Conservation (phyloP, 2,329 filamentous ascomycete species). For the Teratosphaeria destructans region DNA sequence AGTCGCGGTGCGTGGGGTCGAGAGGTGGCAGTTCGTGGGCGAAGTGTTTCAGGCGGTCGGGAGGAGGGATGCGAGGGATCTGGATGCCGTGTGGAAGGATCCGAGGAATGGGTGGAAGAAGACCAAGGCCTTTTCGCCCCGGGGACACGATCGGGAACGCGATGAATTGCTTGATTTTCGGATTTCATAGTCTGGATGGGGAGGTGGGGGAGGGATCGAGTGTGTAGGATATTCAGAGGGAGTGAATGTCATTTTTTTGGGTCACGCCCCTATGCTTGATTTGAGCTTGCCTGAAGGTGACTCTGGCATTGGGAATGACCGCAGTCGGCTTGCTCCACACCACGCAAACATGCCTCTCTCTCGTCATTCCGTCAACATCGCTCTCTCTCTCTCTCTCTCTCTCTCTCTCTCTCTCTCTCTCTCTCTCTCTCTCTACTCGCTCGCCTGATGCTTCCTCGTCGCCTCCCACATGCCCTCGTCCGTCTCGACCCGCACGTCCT, state of each 20-base stretch:
- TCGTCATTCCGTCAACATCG: neutral
- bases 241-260: no score
- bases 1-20: neutral
- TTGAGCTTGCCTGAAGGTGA: no score
- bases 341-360: no score
- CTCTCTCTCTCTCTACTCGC: neutral
- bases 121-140: neutral
- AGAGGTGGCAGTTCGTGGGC: neutral
- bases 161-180: neutral
- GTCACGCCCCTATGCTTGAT: no score
- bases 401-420: no score
- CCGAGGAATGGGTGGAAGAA: neutral
- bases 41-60: neutral
- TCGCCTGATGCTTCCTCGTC: slow-evolving; percentile 25
- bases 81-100: neutral
- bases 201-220: neutral
- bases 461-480: slow-evolving; percentile 24
- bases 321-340: no score
- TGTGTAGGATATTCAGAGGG: no score
- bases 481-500: slow-evolving; percentile 26
- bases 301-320: no score
- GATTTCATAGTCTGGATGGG: neutral
- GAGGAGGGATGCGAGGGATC: neutral
- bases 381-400: neutral
- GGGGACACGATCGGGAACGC: neutral